Conservation (phyloP, 257 asterid species). For the Mentha longifolia region DNA sequence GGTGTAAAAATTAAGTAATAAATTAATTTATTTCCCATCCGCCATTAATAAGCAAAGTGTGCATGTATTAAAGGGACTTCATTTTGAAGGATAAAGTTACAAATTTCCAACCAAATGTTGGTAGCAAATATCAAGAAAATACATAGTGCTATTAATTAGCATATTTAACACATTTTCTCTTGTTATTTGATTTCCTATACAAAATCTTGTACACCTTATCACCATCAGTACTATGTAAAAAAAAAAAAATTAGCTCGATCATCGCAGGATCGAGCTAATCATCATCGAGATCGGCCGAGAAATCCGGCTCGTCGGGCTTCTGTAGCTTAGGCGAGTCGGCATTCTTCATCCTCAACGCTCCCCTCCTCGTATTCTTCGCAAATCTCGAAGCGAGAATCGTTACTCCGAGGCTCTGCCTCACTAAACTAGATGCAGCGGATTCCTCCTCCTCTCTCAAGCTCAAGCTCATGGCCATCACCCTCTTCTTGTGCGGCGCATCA, state of each 20-base stretch:
- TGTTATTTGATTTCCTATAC: conserved; percentile 22
- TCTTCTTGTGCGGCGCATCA: conserved; percentile 57
- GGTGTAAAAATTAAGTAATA: too few species aligned
- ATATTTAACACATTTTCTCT: neutral
- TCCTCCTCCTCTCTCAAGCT: conserved; percentile 43
- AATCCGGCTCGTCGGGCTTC: conserved; percentile 85
- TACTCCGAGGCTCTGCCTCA: conserved; percentile 57
- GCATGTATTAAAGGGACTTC: neutral
- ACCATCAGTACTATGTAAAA: too few species aligned
- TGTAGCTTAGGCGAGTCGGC: conserved; percentile 55
- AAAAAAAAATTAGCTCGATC: too few species aligned
- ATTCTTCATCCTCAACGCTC: conserved; percentile 63
- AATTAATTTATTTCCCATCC: too few species aligned
- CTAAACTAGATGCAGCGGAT: conserved; percentile 4
- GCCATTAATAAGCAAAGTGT: conserved; percentile 7
- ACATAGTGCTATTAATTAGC: too few species aligned
- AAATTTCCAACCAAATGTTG: neutral
- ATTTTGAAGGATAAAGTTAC: neutral
- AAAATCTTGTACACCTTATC: too few species aligned
- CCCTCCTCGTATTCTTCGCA: conserved; percentile 75
- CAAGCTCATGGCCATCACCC: conserved; percentile 48
- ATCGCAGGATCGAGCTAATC: conserved; percentile 34
- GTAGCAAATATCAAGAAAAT: neutral
- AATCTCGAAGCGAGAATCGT: conserved; percentile 78
- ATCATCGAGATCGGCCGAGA: conserved; percentile 71